Base-by-base conservation (phyloP, 2,329 filamentous ascomycete genomes). In the Penicillium sp. region DNA sequence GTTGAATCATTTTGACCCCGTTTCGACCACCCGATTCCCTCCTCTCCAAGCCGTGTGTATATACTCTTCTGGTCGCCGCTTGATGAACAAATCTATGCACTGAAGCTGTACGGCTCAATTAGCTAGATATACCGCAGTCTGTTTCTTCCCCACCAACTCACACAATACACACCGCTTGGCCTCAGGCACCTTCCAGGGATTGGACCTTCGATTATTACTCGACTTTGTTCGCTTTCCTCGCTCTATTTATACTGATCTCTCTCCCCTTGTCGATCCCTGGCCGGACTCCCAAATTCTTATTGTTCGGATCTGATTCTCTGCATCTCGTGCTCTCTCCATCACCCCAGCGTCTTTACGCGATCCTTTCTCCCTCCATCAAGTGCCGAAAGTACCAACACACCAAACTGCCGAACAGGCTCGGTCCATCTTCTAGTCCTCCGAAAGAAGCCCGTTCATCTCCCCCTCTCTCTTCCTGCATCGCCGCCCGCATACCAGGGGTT, bases 101-200 rank as follows among this genome's bases (percentile, higher is more conserved):
- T 31, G 31, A 9, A 31, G 31, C 31, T 31, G 31, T 18, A 9
- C 31, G 4, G 13, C 9, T 18, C 19, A 27, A 27, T 9, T 10
- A n/a, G 24, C 16, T 11, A 18, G 18, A 16, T 27, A 9, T 10
- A 31, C 31, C 10, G 31, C 31, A 9, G 39, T 41, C 19, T 41
- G 5, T 41, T 13, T 10, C 10, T 19, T 5, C 39, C 19, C 18
- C 39, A 18, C 41, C 41, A 44, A 19, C 31, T 9, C 41, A 27
- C 24, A 14, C 18, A 11, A 22, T 19, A 41, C 18, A 50, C 31
- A 50, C 46, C 18, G 18, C 33, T 56, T 11, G 27, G 54, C 54
- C 47, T 51, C 18, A 51, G 55, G 50, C 54, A 50, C 44, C 51
- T 31, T 39, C 35, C 61, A 64, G 67, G 60, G 52, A 64, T 50